Evolutionary conservation across 1,284 basidiomycete genomes (phyloP), one percentile per base, ranked within the genome.

Genomic region (Neolentinus lepideus): DNA sequence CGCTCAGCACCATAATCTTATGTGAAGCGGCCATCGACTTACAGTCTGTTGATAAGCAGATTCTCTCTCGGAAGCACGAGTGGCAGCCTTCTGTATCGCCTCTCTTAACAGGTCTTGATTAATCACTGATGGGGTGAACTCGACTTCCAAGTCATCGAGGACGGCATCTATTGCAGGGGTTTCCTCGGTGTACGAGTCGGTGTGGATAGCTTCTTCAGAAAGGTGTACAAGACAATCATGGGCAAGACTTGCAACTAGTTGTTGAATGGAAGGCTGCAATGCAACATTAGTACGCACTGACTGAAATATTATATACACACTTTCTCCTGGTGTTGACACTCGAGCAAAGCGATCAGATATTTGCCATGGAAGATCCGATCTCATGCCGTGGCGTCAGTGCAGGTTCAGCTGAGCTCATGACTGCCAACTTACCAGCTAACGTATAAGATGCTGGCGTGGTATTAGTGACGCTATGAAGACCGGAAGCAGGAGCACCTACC

Each of bases 281-380:
- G 55, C 50, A 4, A 59, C n/a, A 24, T 52, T 31, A 59, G 47
- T 66, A 21, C 29, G 21, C 29, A 26, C 19, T 16, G 36, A 25
- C 25, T 22, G 14, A 27, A 33, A 10, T 22, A 14, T 47, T 3
- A 51, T 33, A 24, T 27, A 21, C 64, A 36, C 64, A 85, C 90
- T 80, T 98, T 98, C 66, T 95, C 92, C 68, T 97, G 92, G 61
- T 93, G 89, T 67, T 97, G 94, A 53, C 90, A 92, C 56, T 84
- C 80, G 6, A 98, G 75, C 36, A 97, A 72, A n/a, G 84, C 75
- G 55, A 84, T 69, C 43, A 93, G 74, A 63, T 91, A 90, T 52
- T 76, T 75, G 4, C 76, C 76, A 59, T 86, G 81, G 61, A 84
- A 83, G n/a, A 74, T 74, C 58, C 84, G 81, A 71, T 96, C 92